These are phyloP conservation scores for Pseudocercospora fijiensis DNA, from an alignment of 2,329 filamentous ascomycete genomes.

Conservation along the genomic window DNA sequence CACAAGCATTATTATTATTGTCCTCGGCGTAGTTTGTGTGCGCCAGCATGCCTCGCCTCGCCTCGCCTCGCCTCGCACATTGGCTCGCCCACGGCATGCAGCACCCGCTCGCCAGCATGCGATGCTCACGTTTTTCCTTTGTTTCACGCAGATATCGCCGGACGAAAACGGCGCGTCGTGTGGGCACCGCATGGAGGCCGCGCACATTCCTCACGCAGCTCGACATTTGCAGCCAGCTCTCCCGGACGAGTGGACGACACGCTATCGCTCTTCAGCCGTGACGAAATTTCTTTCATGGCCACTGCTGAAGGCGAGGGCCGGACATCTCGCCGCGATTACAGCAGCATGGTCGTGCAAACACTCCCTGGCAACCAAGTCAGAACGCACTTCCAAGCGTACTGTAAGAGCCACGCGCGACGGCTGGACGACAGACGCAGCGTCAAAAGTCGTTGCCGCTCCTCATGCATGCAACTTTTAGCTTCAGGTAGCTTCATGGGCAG, in stretches of 20 bases:
- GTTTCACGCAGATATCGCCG: slow-evolving; percentile 17
- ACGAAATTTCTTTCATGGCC: not conserved
- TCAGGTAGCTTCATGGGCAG: slow-evolving; percentile 9
- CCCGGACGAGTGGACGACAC: not conserved
- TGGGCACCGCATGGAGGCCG: slow-evolving; percentile 12
- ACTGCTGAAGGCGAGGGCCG: not conserved
- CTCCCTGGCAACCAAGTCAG: slow-evolving; percentile 1
- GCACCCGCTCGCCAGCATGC: slow-evolving; percentile 18
- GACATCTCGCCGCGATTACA: not conserved
- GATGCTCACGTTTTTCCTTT: slow-evolving; percentile 21
- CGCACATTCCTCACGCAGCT: not conserved
- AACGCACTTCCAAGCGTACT: slow-evolving; percentile 4
- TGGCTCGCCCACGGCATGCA: slow-evolving; percentile 17
- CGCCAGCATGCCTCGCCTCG: slow-evolving; percentile 19
- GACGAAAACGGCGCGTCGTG: slow-evolving; percentile 17
- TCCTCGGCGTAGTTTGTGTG: slow-evolving; percentile 6
- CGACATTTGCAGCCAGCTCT: slow-evolving; percentile 12
- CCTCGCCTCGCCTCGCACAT: too few relatives aligned
- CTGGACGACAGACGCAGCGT: not conserved
- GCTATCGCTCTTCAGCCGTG: not conserved
- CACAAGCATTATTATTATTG: slow-evolving; percentile 20
- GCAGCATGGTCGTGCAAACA: slow-evolving; percentile 8
- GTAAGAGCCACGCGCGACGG: slow-evolving; percentile 8
- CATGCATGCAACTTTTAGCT: not conserved
- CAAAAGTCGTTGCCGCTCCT: slow-evolving; percentile 7